Evolutionary conservation across 2,329 filamentous ascomycete genomes (phyloP).

Genomic region (Apiospora kogelbergensis): DNA sequence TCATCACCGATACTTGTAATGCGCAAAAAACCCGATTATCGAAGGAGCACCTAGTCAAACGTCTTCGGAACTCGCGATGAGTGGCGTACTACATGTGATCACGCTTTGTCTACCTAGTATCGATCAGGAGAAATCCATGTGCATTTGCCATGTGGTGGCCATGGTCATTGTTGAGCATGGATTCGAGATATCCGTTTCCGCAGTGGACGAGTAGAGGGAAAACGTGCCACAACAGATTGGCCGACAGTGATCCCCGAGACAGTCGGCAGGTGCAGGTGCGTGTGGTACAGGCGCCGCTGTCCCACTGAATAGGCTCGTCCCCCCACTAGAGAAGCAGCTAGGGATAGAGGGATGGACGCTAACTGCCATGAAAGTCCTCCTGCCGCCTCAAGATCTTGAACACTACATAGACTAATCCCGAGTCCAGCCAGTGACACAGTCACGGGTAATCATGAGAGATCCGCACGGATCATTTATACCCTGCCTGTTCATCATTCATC

Average conservation of each 20-base stretch:
- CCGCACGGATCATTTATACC: background rate
- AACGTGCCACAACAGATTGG: conserved; percentile 5
- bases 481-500: background rate
- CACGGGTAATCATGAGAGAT: background rate
- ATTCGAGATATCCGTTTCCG: background rate
- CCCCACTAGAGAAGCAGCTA: background rate
- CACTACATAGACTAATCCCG: no score
- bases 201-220: background rate
- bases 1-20: no score
- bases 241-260: background rate
- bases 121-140: background rate
- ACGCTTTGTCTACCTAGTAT: background rate
- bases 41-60: no score
- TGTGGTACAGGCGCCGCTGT: background rate
- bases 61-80: background rate
- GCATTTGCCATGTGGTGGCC: background rate
- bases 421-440: no score
- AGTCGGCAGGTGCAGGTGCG: background rate
- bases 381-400: no score
- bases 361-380: no score
- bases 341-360: background rate
- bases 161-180: background rate
- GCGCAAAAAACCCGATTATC: no score
- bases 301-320: background rate
- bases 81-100: background rate